Conservation (phyloP, 2,329 filamentous ascomycete species). For the Ascosphaera apis region DNA sequence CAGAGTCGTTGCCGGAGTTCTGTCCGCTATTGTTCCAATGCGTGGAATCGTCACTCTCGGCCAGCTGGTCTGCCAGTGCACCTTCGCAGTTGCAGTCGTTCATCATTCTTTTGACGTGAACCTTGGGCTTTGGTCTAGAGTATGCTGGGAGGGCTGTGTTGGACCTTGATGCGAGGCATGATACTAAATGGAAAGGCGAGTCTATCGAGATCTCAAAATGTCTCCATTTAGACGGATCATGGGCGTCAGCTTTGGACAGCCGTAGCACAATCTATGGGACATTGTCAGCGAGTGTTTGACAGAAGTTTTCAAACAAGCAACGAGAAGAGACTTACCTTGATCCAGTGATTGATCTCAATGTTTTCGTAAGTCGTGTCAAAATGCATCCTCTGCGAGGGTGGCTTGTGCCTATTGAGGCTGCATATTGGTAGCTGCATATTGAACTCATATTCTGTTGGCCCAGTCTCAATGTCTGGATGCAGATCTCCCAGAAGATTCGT, state of each 20-base stretch:
- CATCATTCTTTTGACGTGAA: too few species aligned
- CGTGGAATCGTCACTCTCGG: too few species aligned
- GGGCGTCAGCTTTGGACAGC: constrained; percentile 59
- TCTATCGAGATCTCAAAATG: constrained; percentile 96
- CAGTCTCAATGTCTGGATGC: constrained; percentile 52
- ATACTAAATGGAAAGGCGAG: constrained; percentile 80
- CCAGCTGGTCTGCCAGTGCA: too few species aligned
- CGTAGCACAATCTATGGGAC: constrained; percentile 67
- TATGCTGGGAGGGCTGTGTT: constrained; percentile 76
- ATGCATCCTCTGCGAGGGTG: constrained; percentile 43
- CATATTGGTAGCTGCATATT: constrained; percentile 81
- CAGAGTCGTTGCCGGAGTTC: constrained; percentile 13
- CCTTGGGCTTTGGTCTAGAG: constrained; percentile 20
- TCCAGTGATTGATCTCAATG: constrained; percentile 88
- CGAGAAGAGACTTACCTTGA: constrained; percentile 41
- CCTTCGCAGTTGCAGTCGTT: too few species aligned
- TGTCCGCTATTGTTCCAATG: constrained; percentile 17
- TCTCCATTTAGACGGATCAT: constrained; percentile 54
- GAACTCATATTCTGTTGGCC: constrained; percentile 84
- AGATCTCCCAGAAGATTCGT: constrained; percentile 63
- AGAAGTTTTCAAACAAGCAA: constrained; percentile 1
- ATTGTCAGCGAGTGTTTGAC: neutral
- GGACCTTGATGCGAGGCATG: constrained; percentile 76
- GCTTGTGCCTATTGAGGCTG: constrained; percentile 53
- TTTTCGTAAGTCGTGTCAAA: constrained; percentile 88